A percentile compares a stretch with the other conserved stretches of the same genome.
phyloP scores from a whole-genome alignment of 148 eudicot species.

The Persicaria maculosa region DNA sequence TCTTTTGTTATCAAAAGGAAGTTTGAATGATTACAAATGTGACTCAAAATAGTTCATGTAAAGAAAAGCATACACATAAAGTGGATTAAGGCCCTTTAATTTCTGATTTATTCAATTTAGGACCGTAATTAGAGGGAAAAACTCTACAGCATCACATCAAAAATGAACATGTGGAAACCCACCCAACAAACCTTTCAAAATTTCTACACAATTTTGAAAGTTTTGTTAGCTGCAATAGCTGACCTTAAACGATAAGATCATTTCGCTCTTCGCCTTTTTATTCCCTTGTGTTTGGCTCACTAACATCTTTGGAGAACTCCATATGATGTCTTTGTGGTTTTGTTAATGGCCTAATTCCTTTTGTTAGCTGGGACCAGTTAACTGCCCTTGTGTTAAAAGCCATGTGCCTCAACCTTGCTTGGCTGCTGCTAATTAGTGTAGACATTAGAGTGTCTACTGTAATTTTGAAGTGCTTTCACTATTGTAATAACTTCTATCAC shows the following conservation, averaged over 20 bases:
- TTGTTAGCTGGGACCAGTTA: background rate
- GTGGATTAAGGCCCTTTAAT: background rate
- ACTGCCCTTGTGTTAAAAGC: background rate
- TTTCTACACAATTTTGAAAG: background rate
- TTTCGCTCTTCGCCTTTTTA: background rate
- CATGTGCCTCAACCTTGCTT: background rate
- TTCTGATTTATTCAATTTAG: background rate
- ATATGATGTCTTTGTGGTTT: background rate
- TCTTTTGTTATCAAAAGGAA: slow-evolving; percentile 3
- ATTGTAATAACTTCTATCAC: slow-evolving; percentile 1
- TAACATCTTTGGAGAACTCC: background rate
- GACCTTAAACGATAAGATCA: slow-evolving; percentile 2
- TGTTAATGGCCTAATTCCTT: background rate
- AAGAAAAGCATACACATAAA: slow-evolving; percentile 5
- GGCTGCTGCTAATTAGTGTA: background rate
- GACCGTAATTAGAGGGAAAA: background rate
- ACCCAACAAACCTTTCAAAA: background rate
- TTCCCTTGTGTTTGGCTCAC: background rate
- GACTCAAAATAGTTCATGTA: slow-evolving; percentile 7
- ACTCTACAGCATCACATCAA: slow-evolving; percentile 3
- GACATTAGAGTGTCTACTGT: background rate
- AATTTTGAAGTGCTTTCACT: background rate
- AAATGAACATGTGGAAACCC: background rate
- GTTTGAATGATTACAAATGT: slow-evolving; percentile 8
- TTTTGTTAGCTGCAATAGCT: background rate